Evolutionary conservation across 2,329 filamentous ascomycete genomes (phyloP), one percentile per base, ranked within the genome.

Genomic region (Ascosphaera aggregata): DNA sequence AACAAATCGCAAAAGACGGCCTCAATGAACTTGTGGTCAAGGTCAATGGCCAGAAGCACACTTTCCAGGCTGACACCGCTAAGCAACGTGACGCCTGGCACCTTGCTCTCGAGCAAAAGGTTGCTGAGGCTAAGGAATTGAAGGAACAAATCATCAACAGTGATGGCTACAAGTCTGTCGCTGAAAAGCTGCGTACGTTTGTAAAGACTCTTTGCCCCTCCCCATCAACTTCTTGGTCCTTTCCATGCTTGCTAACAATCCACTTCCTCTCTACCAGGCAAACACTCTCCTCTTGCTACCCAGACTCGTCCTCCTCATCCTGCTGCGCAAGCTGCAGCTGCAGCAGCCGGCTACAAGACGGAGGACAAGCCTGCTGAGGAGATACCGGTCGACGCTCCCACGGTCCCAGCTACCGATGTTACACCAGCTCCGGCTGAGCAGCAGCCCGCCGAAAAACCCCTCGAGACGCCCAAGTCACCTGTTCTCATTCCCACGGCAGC

Each of bases 81-180:
- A 64, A 72, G 43, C 84, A 94, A 64, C 84, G 86, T 55, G 82
- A 93, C 60, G 81, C 79, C 69, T 95, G 89, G 89, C 72, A 92
- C 51, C 63, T 73, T 45, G 78, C 85, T 53, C 59, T 93, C 49
- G 84, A 89, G 71, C 63, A 70, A 52, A 81, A 85, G 67, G 71
- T 80, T 39, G 69, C 74, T 39, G 82, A 92, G 64, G 85, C 82
- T 52, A 91, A 89, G 69, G 76, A 77, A 50, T 64, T 80, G 42
- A 76, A 75, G 52, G 66, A 79, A 46, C 68, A 68, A 41, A 70
- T 94, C 49, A 70, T 71, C 46, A 73, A 76, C 60, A 76, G 74
- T 50, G 84, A 93, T 60, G 71, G 72, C 43, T 98, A 93, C 76
- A 94, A 93, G 74, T 67, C 71, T 50, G 74, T 80, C 47, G 61